Percentiles rank a stretch among this genome's conserved stretches.
Evolutionary conservation across 768 basidiomycete genomes (phyloP).

Genomic region (Russula virescens): DNA sequence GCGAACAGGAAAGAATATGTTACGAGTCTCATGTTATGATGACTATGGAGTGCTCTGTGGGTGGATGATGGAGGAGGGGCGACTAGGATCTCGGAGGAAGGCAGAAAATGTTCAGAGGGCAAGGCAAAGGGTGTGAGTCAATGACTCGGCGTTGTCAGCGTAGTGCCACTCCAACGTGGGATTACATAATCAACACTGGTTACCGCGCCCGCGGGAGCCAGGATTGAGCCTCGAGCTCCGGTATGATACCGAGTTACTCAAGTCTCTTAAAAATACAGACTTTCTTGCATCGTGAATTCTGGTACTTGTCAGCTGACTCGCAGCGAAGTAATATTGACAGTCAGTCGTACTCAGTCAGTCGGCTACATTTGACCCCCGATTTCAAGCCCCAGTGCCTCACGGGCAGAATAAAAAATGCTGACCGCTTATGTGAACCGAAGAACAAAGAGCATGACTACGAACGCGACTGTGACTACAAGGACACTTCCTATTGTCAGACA

Average conservation of each 20-base stretch:
- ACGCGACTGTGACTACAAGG: conserved; percentile 60
- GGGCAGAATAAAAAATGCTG: background rate
- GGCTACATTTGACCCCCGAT: too few species aligned
- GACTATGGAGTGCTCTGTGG: background rate
- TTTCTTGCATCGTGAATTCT: too few species aligned
- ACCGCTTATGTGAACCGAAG: conserved; percentile 53
- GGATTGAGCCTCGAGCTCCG: too few species aligned
- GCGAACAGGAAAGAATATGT: background rate
- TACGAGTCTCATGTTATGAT: background rate
- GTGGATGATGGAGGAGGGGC: background rate
- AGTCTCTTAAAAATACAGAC: too few species aligned
- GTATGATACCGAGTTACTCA: too few species aligned
- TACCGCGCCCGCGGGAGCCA: too few species aligned
- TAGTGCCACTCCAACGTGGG: background rate
- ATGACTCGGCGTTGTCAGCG: background rate
- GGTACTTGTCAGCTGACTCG: too few species aligned
- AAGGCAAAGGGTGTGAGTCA: background rate
- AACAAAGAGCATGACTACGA: conserved; percentile 63
- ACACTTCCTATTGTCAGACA: conserved; percentile 50
- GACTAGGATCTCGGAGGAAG: background rate
- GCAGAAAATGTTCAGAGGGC: background rate
- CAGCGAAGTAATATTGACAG: too few species aligned
- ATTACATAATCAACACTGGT: background rate
- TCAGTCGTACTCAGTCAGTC: too few species aligned
- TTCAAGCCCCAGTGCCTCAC: too few species aligned